Conservation (phyloP, 2,329 filamentous ascomycete genomes). For the Diaporthe sp. region DNA sequence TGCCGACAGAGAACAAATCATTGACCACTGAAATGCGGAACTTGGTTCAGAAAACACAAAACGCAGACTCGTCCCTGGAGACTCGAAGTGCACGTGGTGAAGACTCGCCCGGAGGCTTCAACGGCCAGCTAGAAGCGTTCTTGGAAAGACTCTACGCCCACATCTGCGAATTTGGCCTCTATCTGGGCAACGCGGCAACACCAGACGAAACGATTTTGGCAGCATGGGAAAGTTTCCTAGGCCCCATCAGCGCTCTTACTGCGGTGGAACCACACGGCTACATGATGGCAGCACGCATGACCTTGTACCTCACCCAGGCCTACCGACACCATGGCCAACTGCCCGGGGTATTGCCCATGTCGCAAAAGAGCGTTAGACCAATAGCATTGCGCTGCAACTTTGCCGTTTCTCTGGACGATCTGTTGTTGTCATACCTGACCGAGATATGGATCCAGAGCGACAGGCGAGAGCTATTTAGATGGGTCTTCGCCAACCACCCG, state of each 20-base stretch:
- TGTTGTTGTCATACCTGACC: slow-evolving; percentile 2
- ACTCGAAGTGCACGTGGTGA: too few relatives aligned
- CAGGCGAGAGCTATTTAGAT: neutral
- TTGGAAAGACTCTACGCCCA: slow-evolving; percentile 3
- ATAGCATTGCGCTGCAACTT: slow-evolving; percentile 17
- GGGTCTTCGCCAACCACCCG: slow-evolving; percentile 17
- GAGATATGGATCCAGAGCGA: slow-evolving; percentile 17
- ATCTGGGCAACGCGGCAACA: slow-evolving; percentile 51
- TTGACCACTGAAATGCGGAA: neutral
- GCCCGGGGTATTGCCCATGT: neutral
- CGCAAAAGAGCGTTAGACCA: neutral
- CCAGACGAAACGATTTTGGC: slow-evolving; percentile 15
- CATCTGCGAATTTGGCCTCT: slow-evolving; percentile 1
- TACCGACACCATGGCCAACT: neutral
- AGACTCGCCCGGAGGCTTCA: neutral
- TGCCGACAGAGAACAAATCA: neutral
- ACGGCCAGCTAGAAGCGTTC: neutral
- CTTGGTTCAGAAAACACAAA: neutral
- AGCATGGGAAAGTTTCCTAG: slow-evolving; percentile 30
- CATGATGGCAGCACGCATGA: slow-evolving; percentile 30
- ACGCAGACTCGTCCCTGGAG: too few relatives aligned
- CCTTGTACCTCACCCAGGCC: slow-evolving; percentile 22
- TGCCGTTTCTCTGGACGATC: slow-evolving; percentile 19
- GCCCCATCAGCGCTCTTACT: slow-evolving; percentile 11
- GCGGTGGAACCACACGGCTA: slow-evolving; percentile 8